A percentile compares a stretch with the other conserved stretches of the same genome.
Evolutionary conservation across 2,329 filamentous ascomycete genomes (phyloP).

Genomic region (Pseudogymnoascus sp.): DNA sequence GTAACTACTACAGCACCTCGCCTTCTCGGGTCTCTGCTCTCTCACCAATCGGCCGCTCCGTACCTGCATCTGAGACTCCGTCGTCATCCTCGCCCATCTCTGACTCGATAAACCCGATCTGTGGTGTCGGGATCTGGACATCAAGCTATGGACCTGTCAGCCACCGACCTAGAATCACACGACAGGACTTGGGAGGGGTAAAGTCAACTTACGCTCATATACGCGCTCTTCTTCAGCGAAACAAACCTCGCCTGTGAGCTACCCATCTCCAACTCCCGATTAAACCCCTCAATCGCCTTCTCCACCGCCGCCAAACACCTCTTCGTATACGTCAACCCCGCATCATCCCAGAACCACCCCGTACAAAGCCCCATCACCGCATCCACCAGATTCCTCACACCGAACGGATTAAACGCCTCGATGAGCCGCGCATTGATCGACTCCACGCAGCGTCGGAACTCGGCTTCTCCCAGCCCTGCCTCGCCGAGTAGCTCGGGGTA

Average conservation of each 20-base stretch:
- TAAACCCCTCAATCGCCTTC: constrained; percentile 81
- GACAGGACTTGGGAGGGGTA: neutral
- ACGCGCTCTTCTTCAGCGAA: constrained; percentile 72
- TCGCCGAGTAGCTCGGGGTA: constrained; percentile 95
- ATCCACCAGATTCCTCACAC: constrained; percentile 71
- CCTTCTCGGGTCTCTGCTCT: neutral
- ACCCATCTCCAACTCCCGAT: constrained; percentile 58
- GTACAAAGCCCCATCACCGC: constrained; percentile 72
- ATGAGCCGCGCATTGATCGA: constrained; percentile 73
- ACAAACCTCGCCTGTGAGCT: constrained; percentile 58
- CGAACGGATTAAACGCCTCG: constrained; percentile 74
- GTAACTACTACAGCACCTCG: neutral
- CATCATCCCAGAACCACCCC: constrained; percentile 91
- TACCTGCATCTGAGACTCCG: neutral
- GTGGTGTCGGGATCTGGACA: constrained; percentile 9
- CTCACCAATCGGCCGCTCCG: neutral
- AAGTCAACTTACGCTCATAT: constrained; percentile 61
- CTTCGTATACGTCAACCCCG: constrained; percentile 73
- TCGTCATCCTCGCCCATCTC: neutral
- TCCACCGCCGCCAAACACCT: constrained; percentile 63
- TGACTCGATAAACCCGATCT: constrained; percentile 6
- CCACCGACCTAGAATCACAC: neutral
- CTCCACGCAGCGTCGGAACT: constrained; percentile 76
- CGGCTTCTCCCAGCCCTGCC: constrained; percentile 69
- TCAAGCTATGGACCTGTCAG: constrained; percentile 2